Conservation (phyloP, 148 eudicot species). For the Camellia japonica region DNA sequence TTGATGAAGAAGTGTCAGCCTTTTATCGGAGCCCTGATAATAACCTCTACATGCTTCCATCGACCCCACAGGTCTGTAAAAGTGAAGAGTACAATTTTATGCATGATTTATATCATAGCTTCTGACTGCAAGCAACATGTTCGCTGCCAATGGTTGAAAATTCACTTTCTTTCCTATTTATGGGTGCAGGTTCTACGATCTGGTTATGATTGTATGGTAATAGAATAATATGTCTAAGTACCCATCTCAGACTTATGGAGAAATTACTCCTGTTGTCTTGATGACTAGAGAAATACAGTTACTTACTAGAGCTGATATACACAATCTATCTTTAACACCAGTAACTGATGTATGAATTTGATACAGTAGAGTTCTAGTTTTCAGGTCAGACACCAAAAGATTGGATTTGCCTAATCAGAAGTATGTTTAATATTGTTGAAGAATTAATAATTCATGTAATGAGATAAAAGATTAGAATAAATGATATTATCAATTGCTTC, state of each 20-base stretch:
- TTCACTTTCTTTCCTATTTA: neutral
- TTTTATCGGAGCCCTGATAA: slow-evolving; percentile 83
- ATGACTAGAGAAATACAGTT: neutral
- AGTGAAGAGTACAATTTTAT: slow-evolving; percentile 6
- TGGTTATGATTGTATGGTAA: neutral
- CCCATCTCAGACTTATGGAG: neutral
- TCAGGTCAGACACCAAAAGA: neutral
- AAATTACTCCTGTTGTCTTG: neutral
- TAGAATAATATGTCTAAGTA: neutral
- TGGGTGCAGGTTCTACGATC: neutral
- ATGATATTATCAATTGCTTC: neutral
- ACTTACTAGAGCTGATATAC: neutral
- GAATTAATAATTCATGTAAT: neutral
- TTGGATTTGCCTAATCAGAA: neutral
- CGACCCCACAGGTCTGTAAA: slow-evolving; percentile 77
- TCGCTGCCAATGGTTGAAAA: neutral
- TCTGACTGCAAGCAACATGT: neutral
- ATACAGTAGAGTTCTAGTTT: neutral
- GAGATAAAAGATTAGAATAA: neutral
- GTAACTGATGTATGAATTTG: neutral
- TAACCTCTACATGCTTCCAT: slow-evolving; percentile 94
- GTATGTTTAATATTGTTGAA: neutral
- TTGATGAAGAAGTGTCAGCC: slow-evolving; percentile 80
- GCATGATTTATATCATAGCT: neutral
- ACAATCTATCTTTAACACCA: neutral